phyloP scores from a whole-genome alignment of 768 basidiomycete genomes.

The Termitomyces sp. region DNA sequence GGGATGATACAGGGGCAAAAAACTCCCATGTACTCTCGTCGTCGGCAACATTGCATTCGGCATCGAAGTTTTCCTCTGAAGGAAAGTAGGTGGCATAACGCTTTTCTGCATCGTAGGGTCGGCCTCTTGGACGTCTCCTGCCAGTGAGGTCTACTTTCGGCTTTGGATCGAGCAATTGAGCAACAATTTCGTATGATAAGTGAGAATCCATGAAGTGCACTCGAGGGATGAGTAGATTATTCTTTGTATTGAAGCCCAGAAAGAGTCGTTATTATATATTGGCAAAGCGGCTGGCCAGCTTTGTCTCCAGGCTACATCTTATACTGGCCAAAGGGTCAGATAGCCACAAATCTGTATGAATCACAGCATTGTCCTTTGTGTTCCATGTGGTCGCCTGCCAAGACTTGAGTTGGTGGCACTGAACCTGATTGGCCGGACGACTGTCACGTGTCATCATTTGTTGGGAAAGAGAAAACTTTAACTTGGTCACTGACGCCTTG shows the following conservation, averaged over 20 bases:
- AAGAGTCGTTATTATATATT: not conserved
- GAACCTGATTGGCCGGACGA: not conserved
- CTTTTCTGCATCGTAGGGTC: conserved; percentile 17
- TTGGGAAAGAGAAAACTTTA: not conserved
- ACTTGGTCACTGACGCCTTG: no score
- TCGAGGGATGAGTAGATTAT: not conserved
- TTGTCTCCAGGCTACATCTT: not conserved
- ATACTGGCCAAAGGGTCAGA: not conserved
- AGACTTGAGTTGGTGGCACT: not conserved
- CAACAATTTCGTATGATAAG: conserved; percentile 10
- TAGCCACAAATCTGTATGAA: not conserved
- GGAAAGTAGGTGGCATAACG: conserved; percentile 31
- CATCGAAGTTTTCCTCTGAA: conserved; percentile 17
- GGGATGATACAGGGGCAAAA: conserved; percentile 20
- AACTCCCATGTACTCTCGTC: conserved; percentile 32
- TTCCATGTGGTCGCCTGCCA: not conserved
- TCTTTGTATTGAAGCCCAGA: not conserved
- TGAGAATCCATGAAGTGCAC: conserved; percentile 11
- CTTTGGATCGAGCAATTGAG: conserved; percentile 5
- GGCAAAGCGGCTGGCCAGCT: conserved; percentile 1
- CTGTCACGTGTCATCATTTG: not conserved
- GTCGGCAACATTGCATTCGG: conserved; percentile 17
- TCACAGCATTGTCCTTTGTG: conserved; percentile 6
- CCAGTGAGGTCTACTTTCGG: not conserved
- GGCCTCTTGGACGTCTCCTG: conserved; percentile 1